Evolutionary conservation across 176 grass and related monocot genomes (phyloP).

Genomic region (Hyparrhenia diplandra): DNA sequence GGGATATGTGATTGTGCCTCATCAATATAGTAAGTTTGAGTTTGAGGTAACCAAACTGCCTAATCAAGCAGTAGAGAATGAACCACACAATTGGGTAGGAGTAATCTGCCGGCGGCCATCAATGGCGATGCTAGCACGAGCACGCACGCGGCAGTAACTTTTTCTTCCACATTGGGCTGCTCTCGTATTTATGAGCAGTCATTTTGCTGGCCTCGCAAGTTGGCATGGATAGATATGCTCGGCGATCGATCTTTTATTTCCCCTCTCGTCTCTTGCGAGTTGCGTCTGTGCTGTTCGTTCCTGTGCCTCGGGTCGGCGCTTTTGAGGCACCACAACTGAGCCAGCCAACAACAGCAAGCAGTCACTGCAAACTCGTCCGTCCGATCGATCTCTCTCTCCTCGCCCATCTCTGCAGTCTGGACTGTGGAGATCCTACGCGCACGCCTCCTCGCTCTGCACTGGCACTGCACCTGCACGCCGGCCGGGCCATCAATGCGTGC

Average conservation of each 20-base stretch:
- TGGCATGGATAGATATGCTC: not conserved
- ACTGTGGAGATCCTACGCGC: constrained; percentile 37
- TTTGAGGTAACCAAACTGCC: too few relatives aligned
- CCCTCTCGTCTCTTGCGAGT: not conserved
- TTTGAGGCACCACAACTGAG: not conserved
- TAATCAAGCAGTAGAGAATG: not conserved
- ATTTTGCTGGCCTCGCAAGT: not conserved
- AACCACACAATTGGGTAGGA: not conserved
- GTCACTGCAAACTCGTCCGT: too few relatives aligned
- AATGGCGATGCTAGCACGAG: too few relatives aligned
- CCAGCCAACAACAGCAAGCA: too few relatives aligned
- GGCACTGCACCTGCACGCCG: not conserved
- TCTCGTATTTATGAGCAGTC: not conserved
- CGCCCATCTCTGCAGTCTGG: not conserved
- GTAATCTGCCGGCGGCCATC: too few relatives aligned
- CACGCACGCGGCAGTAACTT: not conserved
- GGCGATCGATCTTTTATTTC: not conserved
- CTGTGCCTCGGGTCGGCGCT: not conserved
- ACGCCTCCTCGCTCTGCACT: constrained; percentile 22
- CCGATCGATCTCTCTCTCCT: too few relatives aligned
- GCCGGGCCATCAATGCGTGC: constrained; percentile 10
- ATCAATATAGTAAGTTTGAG: too few relatives aligned
- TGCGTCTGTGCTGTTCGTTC: not conserved
- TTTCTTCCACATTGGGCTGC: not conserved
- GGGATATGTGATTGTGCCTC: too few relatives aligned